Evolutionary conservation across 2,329 filamentous ascomycete genomes (phyloP).

Genomic region (Colletotrichum echinochloae): DNA sequence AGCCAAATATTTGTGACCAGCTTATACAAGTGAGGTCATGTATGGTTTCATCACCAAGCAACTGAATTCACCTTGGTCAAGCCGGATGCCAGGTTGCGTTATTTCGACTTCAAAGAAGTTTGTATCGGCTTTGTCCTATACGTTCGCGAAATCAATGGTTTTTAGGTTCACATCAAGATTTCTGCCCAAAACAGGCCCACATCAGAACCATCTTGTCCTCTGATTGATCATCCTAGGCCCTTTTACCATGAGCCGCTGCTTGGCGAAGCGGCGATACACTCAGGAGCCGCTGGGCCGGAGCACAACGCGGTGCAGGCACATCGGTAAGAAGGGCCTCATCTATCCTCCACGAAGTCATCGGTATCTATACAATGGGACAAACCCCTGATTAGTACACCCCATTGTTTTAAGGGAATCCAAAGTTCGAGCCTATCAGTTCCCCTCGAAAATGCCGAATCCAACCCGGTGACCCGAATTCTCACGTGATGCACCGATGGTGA

Average conservation of each 20-base stretch:
- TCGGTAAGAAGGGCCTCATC: background rate
- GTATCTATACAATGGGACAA: background rate
- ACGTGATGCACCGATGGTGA: slow-evolving; percentile 40
- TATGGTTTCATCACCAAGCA: background rate
- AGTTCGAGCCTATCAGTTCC: background rate
- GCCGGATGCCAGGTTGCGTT: background rate
- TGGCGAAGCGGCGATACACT: background rate
- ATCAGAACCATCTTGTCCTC: too few relatives aligned
- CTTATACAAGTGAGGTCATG: background rate
- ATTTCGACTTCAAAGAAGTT: background rate
- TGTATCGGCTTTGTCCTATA: background rate
- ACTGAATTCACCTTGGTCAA: background rate
- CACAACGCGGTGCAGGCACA: background rate
- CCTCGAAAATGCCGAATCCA: background rate
- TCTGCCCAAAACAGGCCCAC: background rate
- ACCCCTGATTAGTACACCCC: too few relatives aligned
- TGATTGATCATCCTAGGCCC: fast-evolving
- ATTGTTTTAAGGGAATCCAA: background rate
- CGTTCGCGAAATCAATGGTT: background rate
- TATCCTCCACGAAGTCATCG: background rate
- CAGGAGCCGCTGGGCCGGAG: background rate
- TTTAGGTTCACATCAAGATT: background rate
- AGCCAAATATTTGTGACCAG: background rate
- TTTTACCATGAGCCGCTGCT: too few relatives aligned
- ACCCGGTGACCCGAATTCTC: slow-evolving; percentile 3